Percentiles rank a stretch among this genome's conserved stretches.
Conservation (phyloP, 2,329 filamentous ascomycete species). For the Beauveria australis region DNA sequence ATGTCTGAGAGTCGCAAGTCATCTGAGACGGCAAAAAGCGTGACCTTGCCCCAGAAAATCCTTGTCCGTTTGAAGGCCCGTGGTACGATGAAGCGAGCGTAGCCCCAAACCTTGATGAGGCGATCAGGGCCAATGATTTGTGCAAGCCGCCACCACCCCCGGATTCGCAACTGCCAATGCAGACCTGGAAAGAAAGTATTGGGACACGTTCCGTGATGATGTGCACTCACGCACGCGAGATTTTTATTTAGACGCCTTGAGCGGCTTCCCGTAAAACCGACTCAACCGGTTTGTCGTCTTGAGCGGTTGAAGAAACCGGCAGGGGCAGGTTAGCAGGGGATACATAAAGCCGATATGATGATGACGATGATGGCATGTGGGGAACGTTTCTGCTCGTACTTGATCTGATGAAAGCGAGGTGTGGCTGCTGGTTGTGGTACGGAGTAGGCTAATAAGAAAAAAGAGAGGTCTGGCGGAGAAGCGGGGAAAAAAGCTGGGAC, state of each 20-base stretch:
- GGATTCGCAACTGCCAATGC: too few species aligned
- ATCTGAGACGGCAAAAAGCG: background rate
- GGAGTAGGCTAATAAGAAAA: too few species aligned
- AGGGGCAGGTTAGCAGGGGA: background rate
- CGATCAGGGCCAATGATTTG: background rate
- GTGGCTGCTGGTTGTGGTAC: background rate
- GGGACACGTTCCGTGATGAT: too few species aligned
- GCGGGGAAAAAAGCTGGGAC: background rate
- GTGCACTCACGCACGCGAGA: too few species aligned
- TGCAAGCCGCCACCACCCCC: background rate
- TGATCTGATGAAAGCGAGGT: constrained; percentile 2
- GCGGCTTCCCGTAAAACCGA: too few species aligned
- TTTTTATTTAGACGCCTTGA: too few species aligned
- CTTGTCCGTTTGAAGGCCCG: background rate
- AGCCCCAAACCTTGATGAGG: constrained; percentile 4
- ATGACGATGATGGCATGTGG: background rate
- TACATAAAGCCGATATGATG: constrained; percentile 4
- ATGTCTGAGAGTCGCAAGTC: constrained; percentile 1
- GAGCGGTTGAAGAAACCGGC: background rate
- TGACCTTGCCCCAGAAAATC: constrained; percentile 3
- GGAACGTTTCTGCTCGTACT: background rate
- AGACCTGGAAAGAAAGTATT: too few species aligned
- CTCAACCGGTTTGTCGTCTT: too few species aligned
- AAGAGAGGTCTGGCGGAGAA: background rate
- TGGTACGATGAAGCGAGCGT: constrained; percentile 7